Evolutionary conservation across 306 rosid species (phyloP), one percentile per base, ranked within the genome.

Genomic region (Ziziphus jujuba): DNA sequence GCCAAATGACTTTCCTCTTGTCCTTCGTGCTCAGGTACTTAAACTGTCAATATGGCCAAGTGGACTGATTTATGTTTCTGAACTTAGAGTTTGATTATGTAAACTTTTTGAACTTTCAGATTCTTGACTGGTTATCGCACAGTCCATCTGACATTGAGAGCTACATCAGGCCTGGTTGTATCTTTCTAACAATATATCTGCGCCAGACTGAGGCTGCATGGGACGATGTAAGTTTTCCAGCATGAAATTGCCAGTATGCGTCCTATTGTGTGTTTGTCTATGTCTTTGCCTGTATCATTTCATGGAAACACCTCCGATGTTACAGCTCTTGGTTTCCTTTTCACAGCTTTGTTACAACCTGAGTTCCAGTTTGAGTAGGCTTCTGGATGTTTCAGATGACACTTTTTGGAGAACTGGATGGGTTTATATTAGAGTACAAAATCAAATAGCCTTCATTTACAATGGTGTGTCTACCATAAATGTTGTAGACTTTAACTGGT

Each of bases 371-470:
- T 82, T 92, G 82, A 77, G 76, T 69, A 87, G 73, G 74, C 96
- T 92, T 73, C 74, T 89, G 56, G 89, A 81, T 52, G 80, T 73
- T 12, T 73, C 85, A 34, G 69, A 73, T 56, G 92, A 87, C 69
- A 69, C 92, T 71, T 84, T 92, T 61, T 92, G 98, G 98, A 85
- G 78, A 69, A 82, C 89, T 21, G 98, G 98, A 76, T 92, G 96
- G 98, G 73, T 87, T 56, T 89, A 83, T 48, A 54, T 83, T 31
- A 86, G 96, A 76, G 85, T 84, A 85, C 85, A 52, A 59, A 83
- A 89, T 67, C 82, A 74, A 66, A 87, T 85, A 66, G 87, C 95
- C 51, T 82, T 92, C 77, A 61, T 84, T 63, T 82, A 83, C 79
- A 84, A 89, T 71, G 98, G 98, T 91, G 49, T 77, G 91, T 50